phyloP scores from a whole-genome alignment of 75 land plant genomes.

The Pinus tabuliformis region DNA sequence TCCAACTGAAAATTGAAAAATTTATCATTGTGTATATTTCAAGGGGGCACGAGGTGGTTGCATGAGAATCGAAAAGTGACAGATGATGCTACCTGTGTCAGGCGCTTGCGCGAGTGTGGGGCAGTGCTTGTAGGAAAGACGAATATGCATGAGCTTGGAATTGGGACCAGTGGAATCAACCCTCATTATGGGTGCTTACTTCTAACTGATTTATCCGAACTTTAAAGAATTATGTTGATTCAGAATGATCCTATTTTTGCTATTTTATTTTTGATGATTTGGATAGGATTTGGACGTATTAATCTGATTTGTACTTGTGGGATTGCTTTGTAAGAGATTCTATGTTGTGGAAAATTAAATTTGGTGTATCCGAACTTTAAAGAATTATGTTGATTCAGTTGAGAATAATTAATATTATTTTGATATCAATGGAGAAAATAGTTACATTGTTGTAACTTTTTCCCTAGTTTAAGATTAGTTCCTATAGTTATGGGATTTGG shows the following conservation, averaged over 20 bases:
- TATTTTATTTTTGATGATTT: background rate
- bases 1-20: background rate
- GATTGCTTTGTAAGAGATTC: background rate
- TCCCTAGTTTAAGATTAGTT: too few species aligned
- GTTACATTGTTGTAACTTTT: too few species aligned
- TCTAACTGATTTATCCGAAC: background rate
- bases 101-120: constrained; percentile 64
- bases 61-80: constrained; percentile 49
- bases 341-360: background rate
- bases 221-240: background rate
- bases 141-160: constrained; percentile 91
- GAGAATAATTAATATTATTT: too few species aligned
- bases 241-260: background rate
- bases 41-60: constrained; percentile 89
- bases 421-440: too few species aligned
- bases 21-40: background rate
- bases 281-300: constrained; percentile 6
- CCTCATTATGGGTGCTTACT: constrained; percentile 76
- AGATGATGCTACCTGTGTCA: constrained; percentile 68
- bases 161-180: constrained; percentile 85
- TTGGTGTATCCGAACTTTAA: background rate
- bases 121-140: constrained; percentile 85
- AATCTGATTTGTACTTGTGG: background rate
- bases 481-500: too few species aligned
- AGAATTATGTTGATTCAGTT: too few species aligned